Evolutionary conservation across 1,284 basidiomycete species (phyloP), one percentile per base, ranked within the genome.

Genomic region (Vanrija sp.): DNA sequence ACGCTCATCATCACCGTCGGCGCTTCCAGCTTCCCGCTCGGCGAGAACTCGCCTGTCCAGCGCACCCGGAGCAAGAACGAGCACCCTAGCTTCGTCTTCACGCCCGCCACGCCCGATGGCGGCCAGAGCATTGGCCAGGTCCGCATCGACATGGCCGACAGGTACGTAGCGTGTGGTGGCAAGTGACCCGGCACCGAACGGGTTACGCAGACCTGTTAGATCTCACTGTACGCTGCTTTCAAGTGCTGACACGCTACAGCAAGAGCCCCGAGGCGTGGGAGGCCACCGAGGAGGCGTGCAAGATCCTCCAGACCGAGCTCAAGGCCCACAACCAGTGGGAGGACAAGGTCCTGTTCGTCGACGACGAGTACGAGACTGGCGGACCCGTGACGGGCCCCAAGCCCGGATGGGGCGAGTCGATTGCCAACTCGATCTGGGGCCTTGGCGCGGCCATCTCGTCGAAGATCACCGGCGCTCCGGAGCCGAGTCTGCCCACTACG

Each of bases 321-420:
- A 69, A 71, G 51, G 57, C 58, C 3, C 64, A 71, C 43, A 52
- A 61, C 14, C 58, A 71, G 16, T 76, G 72, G 71, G 65, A 73
- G 46, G 73, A 74, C 42, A 64, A 58, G 52, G 57, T 61, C 21
- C 66, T 72, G 9, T 77, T 73, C 52, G 73, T 74, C 19, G 65
- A 75, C 49, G 75, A 77, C 54, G 74, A 76, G 54, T 69, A 68
- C 50, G 68, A 75, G 57, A 67, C 65, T 4, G 68, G 63, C 39
- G 62, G 60, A 12, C 56, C 58, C 3, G 51, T 63, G 9, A 58
- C 57, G 6, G 57, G 55, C 2, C 62, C 62, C 16, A 58, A 59
- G 49, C 49, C 51, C 26, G 63, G 64, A 2, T 75, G 73, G 73
- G 75, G 75, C 29, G 73, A 74, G 58, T 61, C 62, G 4, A 65